Evolutionary conservation across 352 stramenopile genomes (phyloP).

Genomic region (Phytophthora macrochlamydospora): DNA sequence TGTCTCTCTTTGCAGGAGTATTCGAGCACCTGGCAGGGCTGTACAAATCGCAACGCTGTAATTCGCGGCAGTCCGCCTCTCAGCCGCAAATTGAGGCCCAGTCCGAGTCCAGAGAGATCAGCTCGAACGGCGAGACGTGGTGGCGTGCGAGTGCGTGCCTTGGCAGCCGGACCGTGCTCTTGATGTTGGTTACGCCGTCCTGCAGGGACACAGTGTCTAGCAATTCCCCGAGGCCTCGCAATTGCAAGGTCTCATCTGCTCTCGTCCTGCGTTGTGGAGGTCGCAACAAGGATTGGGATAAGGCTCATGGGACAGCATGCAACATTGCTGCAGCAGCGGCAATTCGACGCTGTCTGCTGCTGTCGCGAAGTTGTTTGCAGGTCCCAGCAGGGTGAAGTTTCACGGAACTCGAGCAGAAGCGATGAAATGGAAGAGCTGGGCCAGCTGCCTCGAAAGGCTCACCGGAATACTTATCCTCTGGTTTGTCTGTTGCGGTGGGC

Average conservation of each 20-base stretch:
- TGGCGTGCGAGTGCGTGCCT: conserved; percentile 39
- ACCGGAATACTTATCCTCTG: not conserved
- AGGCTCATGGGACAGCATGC: conserved; percentile 10
- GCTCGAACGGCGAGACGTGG: conserved; percentile 32
- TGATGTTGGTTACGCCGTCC: conserved; percentile 10
- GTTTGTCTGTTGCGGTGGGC: no score
- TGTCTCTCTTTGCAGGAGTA: not conserved
- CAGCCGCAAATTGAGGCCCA: not conserved
- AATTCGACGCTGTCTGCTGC: conserved; percentile 1
- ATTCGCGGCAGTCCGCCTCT: conserved; percentile 2
- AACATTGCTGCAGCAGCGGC: not conserved
- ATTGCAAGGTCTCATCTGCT: no score
- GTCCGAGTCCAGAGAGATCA: conserved; percentile 27
- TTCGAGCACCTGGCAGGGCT: conserved; percentile 1
- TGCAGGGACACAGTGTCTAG: not conserved
- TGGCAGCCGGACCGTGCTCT: conserved; percentile 20
- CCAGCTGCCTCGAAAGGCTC: conserved; percentile 27
- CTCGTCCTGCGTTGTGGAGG: no score
- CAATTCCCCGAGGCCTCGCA: no score
- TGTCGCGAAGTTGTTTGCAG: conserved; percentile 24
- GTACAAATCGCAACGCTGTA: conserved; percentile 9
- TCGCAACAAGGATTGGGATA: conserved; percentile 8
- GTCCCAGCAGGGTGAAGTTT: conserved; percentile 16
- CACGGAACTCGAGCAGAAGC: conserved; percentile 26
- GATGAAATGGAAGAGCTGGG: conserved; percentile 16